Evolutionary conservation across 164 flowering plant genomes (phyloP), one percentile per base, ranked within the genome.

Genomic region (Vitis labrusca): DNA sequence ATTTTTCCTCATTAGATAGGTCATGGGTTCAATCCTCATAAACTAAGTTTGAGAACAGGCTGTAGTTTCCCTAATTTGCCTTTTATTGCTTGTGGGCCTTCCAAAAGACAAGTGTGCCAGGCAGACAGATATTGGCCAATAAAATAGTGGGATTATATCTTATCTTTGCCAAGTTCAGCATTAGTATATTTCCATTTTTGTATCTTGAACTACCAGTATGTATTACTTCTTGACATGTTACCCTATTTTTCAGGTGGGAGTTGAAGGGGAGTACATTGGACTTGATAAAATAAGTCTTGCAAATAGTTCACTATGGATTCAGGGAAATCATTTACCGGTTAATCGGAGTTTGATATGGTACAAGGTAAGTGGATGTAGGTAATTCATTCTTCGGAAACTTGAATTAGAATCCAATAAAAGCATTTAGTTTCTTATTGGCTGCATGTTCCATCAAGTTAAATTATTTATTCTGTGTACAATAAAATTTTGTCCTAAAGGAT

Each of bases 311-410:
- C 44, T 83, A 16, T 88, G 90, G 92, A 73, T 58, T 50, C 63
- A 68, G 3, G 86, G 83, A 13, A 70, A 44, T 58, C 19, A n/a
- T 49, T 1, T 68, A 9, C 87, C 89, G 29, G 59, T 70, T 30
- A 85, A 84, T 53, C 75, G 79, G 71, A 83, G 82, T 66, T 69
- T 88, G 58, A 85, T 81, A 72, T 88, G 91, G 89, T 85, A 88
- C 79, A 85, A 85, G 86, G 89, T 85, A 72, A 64, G 59, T 30
- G 29, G 62, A 53, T 12, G 16, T 53, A n/a, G 56, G n/a, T 53
- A 53, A 53, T 30, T 60, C 63, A 60, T 60, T 32, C n/a, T 32
- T 37, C 49, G 30, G n/a, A 27, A 60, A 30, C 14, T 60, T 4
- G 48, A 60, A 30, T 30, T 17, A 53, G 56, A 53, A 13, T 53